These are phyloP conservation scores for Pogostemon cablin DNA, from an alignment of 257 asterid species.

Conservation along the genomic window DNA sequence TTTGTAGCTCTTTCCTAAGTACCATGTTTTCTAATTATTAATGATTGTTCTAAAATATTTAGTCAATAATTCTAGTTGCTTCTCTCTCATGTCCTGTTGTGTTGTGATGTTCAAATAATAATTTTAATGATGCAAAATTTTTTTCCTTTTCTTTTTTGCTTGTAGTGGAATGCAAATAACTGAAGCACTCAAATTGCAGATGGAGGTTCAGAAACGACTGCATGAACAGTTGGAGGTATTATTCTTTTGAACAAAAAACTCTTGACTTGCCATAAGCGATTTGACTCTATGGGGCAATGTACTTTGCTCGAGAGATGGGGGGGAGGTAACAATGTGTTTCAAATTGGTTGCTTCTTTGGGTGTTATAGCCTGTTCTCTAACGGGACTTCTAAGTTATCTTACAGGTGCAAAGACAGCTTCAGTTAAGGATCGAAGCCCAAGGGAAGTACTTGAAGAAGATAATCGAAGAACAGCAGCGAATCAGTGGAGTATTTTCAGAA, in stretches of 20 bases:
- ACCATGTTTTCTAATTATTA: neutral
- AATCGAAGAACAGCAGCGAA: slow-evolving; percentile 90
- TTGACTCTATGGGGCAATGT: no score
- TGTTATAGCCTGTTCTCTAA: neutral
- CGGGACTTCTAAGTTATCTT: slow-evolving; percentile 11
- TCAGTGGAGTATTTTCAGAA: slow-evolving; percentile 73
- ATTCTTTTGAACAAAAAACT: neutral
- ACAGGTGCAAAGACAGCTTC: slow-evolving; percentile 97
- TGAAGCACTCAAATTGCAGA: slow-evolving; percentile 97
- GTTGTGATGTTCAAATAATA: neutral
- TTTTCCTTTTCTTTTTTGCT: slow-evolving; percentile 4
- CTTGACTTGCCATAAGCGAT: no score
- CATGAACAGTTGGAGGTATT: slow-evolving; percentile 97
- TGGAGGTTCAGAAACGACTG: slow-evolving; percentile 99
- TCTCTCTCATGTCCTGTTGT: neutral
- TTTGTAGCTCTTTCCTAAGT: slow-evolving; percentile 12
- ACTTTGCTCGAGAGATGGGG: neutral
- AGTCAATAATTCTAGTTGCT: slow-evolving; percentile 9
- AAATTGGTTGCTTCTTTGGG: slow-evolving; percentile 16
- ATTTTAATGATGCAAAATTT: slow-evolving; percentile 9
- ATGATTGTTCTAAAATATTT: neutral
- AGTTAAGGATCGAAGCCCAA: slow-evolving; percentile 94
- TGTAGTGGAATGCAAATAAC: slow-evolving; percentile 88
- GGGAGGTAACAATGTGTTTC: neutral
- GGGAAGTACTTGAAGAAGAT: slow-evolving; percentile 96